Evolutionary conservation across 441 rosid species (phyloP), one percentile per base, ranked within the genome.

Genomic region (Melastoma candidum): DNA sequence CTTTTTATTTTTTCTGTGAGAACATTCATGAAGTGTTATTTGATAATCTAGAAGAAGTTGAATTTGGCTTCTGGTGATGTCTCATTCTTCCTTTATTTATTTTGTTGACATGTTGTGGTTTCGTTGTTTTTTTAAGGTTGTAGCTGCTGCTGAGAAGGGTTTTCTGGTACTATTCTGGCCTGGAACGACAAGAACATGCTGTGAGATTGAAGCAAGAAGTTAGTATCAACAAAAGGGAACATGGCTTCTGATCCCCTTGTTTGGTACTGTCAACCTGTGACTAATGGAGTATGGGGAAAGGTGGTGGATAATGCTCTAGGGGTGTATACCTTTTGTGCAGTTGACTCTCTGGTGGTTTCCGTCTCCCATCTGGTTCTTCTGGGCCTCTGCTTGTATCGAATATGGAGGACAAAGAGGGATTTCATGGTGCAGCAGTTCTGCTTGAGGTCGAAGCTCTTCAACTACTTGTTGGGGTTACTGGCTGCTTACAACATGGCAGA

Each of bases 281-380:
- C 66, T 49, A 41, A 54, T 14, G 66, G 66, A 48, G 54, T 54
- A 44, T 62, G 66, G 66, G 60, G 54, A 26, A 54, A 44, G 58
- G 48, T n/a, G 48, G 66, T 62, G 47, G 54, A 62, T 43, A 62
- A 62, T 54, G 66, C 66, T 5, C 43, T 62, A 32, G 66, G 66
- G 5, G 59, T 49, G 26, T 62, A 62, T 27, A 54, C 66, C 13
- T 60, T 60, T 5, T 62, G 66, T 62, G 60, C 59, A 10, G 55
- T 62, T 9, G 17, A 62, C 48, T 62, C 66, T 14, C 49, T 62
- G 60, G 66, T 62, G 55, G 49, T 54, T 12, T 47, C 66, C 14
- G 48, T 62, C 45, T 54, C 66, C 8, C 59, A 62, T 47, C 14
- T 62, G 44, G 60, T 49, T 32, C 54, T 62, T 48, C 54, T 62